phyloP scores from a whole-genome alignment of 169 alveolate genomes.

The Neospora caninum region DNA sequence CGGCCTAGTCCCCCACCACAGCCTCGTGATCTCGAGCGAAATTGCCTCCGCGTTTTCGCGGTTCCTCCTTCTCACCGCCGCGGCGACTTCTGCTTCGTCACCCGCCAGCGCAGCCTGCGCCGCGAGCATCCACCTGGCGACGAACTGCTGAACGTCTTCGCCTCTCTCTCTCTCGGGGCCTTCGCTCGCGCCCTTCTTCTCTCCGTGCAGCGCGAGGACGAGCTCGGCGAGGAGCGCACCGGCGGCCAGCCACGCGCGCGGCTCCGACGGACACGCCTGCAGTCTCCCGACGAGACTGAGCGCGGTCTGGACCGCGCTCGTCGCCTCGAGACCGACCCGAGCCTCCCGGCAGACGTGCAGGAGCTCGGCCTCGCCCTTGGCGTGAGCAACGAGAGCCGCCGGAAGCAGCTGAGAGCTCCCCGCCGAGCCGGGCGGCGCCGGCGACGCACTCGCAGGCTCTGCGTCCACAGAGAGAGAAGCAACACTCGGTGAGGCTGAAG shows the following conservation, averaged over 20 bases:
- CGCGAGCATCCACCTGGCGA: neutral
- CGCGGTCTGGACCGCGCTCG: neutral
- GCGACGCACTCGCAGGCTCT: neutral
- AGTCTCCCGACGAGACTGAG: neutral
- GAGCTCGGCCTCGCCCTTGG: neutral
- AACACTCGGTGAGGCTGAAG: neutral
- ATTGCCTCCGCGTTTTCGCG: neutral
- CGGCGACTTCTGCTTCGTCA: neutral
- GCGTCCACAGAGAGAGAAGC: too few relatives aligned
- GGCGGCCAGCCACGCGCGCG: neutral
- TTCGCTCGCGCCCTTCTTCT: neutral
- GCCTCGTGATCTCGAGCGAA: too few relatives aligned
- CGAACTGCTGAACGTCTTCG: neutral
- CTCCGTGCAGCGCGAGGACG: too few relatives aligned
- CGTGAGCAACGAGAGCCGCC: neutral
- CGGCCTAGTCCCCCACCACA: too few relatives aligned
- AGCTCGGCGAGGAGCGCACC: conserved; percentile 9
- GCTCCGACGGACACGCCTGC: neutral
- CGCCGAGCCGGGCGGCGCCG: neutral
- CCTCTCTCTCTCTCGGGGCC: neutral
- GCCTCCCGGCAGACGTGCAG: neutral
- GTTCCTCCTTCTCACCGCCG: neutral
- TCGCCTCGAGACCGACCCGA: too few relatives aligned
- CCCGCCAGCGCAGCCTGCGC: neutral
- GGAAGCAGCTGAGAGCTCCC: neutral